phyloP scores from a whole-genome alignment of 1,284 basidiomycete species.

The Hypsizygus ulmarius region DNA sequence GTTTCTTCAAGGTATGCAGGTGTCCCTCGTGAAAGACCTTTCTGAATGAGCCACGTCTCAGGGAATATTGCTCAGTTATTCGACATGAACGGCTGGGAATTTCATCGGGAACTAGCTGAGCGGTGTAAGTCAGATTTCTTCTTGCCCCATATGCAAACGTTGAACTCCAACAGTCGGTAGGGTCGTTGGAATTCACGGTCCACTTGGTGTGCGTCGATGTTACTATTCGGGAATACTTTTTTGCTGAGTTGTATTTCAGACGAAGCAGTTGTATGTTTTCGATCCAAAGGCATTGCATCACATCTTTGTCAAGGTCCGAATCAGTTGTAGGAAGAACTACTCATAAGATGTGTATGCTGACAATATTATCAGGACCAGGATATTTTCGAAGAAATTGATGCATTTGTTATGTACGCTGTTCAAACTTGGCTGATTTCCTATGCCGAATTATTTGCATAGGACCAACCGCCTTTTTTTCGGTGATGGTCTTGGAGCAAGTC shows the following conservation, averaged over 20 bases:
- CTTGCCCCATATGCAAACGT: neutral
- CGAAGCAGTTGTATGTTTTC: constrained; percentile 26
- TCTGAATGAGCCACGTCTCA: neutral
- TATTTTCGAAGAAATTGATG: constrained; percentile 25
- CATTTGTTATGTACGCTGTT: constrained; percentile 20
- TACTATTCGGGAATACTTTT: neutral
- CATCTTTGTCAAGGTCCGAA: constrained; percentile 31
- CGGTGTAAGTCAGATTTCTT: constrained; percentile 8
- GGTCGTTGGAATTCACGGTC: constrained; percentile 6
- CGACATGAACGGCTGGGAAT: constrained; percentile 6
- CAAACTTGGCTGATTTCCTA: neutral
- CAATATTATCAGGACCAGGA: constrained; percentile 25
- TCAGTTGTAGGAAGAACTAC: neutral
- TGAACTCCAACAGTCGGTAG: constrained; percentile 5
- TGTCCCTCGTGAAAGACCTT: neutral
- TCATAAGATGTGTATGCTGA: neutral
- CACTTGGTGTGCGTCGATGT: constrained; percentile 8
- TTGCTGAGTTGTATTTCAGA: constrained; percentile 15
- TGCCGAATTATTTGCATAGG: constrained; percentile 13
- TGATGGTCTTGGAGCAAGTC: constrained; percentile 22
- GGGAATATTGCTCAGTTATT: constrained; percentile 8
- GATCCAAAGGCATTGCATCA: constrained; percentile 34
- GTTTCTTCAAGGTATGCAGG: constrained; percentile 6
- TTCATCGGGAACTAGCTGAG: constrained; percentile 5
- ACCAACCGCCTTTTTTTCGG: constrained; percentile 22